Evolutionary conservation across 495 filamentous ascomycete species (phyloP).

Genomic region (Penicillium dipodomyicola): DNA sequence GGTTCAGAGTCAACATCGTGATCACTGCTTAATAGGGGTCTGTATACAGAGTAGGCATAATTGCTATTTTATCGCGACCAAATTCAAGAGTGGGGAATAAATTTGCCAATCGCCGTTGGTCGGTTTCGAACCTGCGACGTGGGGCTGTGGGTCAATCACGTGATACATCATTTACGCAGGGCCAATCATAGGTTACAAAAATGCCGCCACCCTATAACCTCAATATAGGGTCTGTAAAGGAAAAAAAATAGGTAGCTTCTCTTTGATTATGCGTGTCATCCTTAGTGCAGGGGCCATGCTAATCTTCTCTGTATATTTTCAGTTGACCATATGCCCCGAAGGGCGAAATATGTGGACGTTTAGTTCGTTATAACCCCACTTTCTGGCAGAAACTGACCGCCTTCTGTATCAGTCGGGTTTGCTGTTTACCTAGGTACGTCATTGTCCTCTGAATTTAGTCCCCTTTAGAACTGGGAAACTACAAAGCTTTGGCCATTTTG

Average conservation of each 20-base stretch:
- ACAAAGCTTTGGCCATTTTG: background rate
- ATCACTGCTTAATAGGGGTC: no score
- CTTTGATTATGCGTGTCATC: constrained; percentile 99
- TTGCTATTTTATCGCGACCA: background rate
- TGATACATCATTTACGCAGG: background rate
- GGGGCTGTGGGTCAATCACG: background rate
- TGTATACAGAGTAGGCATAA: no score
- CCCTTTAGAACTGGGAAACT: no score
- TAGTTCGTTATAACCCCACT: background rate
- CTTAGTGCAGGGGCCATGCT: constrained; percentile 99
- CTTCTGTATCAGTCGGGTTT: background rate
- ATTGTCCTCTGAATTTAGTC: no score
- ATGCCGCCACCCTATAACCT: background rate
- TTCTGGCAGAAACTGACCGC: no score
- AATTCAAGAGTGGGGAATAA: background rate
- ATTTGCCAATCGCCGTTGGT: background rate
- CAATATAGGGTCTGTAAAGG: background rate
- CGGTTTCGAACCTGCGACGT: background rate
- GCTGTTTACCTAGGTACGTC: no score
- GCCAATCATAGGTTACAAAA: background rate
- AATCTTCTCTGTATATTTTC: constrained; percentile 90
- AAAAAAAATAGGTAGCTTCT: constrained; percentile 76
- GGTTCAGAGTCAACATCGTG: no score
- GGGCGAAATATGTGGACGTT: constrained; percentile 36
- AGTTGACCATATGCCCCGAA: constrained; percentile 79